phyloP scores from a whole-genome alignment of 2,329 filamentous ascomycete species.

The Didymella arachidicola region DNA sequence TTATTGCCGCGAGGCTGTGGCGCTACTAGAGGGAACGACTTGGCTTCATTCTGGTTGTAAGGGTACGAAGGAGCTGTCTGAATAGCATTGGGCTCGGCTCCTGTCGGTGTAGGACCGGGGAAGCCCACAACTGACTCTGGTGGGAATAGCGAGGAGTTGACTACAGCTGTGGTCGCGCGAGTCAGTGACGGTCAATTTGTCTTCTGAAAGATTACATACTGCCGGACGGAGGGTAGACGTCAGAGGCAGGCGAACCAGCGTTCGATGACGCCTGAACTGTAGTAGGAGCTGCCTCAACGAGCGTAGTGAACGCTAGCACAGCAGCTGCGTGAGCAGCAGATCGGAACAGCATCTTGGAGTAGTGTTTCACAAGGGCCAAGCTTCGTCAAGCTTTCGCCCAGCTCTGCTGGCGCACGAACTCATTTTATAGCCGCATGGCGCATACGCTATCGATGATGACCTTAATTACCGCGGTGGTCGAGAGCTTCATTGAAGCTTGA shows the following conservation, averaged over 20 bases:
- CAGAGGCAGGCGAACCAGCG: slow-evolving; percentile 28
- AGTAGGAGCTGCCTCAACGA: slow-evolving; percentile 24
- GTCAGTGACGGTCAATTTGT: slow-evolving; percentile 1
- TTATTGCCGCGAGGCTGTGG: slow-evolving; percentile 34
- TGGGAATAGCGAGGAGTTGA: slow-evolving; percentile 36
- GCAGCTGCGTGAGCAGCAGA: slow-evolving; percentile 14
- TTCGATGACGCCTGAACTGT: slow-evolving; percentile 27
- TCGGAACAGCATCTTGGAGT: slow-evolving; percentile 13
- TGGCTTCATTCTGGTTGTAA: slow-evolving; percentile 36
- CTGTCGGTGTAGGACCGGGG: slow-evolving; percentile 41
- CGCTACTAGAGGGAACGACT: slow-evolving; percentile 34
- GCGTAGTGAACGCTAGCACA: slow-evolving; percentile 24
- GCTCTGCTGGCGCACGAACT: slow-evolving; percentile 11
- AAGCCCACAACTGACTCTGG: slow-evolving; percentile 41
- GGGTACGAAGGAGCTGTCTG: slow-evolving; percentile 41
- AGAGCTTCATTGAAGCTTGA: slow-evolving; percentile 5
- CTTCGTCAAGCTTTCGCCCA: slow-evolving; percentile 35
- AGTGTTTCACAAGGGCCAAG: slow-evolving; percentile 19
- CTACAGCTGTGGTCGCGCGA: slow-evolving; percentile 26
- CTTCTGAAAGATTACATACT: slow-evolving; percentile 26
- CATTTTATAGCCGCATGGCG: slow-evolving; percentile 25
- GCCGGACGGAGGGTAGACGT: slow-evolving; percentile 35
- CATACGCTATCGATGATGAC: neutral
- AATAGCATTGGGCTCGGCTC: slow-evolving; percentile 38
- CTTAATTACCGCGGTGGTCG: slow-evolving; percentile 4